Evolutionary conservation across 345 rosid species (phyloP).

Genomic region (Dovyalis caffra): DNA sequence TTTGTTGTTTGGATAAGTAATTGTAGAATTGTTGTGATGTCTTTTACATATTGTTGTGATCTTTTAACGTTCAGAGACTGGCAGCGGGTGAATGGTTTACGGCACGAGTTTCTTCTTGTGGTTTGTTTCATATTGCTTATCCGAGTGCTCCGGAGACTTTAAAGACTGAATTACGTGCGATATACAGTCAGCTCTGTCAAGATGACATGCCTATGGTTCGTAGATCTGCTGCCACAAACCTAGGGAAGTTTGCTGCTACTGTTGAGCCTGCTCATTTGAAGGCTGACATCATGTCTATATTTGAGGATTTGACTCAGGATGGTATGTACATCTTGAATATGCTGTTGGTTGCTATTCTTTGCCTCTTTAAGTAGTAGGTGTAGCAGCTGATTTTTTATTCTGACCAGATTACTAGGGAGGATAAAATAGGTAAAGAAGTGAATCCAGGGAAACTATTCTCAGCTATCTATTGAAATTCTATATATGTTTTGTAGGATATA

Average conservation of each 20-base stretch:
- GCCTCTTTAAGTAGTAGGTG: no score
- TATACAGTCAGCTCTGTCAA: slow-evolving; percentile 80
- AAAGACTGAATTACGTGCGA: slow-evolving; percentile 67
- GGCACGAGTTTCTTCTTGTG: slow-evolving; percentile 90
- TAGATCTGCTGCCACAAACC: slow-evolving; percentile 89
- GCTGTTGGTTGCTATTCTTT: no score
- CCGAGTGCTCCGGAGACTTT: slow-evolving; percentile 76
- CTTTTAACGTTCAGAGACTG: slow-evolving; percentile 51
- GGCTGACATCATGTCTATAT: slow-evolving; percentile 79
- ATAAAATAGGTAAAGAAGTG: background rate
- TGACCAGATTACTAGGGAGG: no score
- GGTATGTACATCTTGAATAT: slow-evolving; percentile 56
- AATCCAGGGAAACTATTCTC: background rate
- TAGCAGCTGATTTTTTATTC: background rate
- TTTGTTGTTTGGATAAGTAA: no score
- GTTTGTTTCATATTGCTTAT: slow-evolving; percentile 85
- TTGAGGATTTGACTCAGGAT: slow-evolving; percentile 94
- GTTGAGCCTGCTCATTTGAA: slow-evolving; percentile 80
- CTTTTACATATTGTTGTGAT: background rate
- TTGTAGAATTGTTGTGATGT: no score
- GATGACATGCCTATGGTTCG: slow-evolving; percentile 99
- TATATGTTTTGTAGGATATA: no score
- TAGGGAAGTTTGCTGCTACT: slow-evolving; percentile 94
- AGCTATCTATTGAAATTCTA: no score
- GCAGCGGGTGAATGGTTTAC: slow-evolving; percentile 99